Base-by-base conservation (phyloP, 2,329 filamentous ascomycete species). In the Penicillium olsonii region DNA sequence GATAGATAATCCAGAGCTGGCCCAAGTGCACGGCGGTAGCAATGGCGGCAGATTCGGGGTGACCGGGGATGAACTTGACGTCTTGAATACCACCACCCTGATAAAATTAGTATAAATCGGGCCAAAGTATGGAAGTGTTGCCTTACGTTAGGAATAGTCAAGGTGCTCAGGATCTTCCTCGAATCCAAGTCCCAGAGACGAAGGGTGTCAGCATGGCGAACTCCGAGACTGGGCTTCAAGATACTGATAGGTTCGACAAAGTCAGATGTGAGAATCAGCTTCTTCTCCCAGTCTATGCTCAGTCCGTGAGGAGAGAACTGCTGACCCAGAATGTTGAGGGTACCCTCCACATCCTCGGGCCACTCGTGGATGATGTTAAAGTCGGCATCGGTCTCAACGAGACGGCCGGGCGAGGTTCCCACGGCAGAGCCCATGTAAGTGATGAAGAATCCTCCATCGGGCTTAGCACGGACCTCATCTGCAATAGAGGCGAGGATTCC, bases 1-100 rank as follows among this genome's bases (percentile, higher is more conserved):
- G 83, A 64, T 85, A 85, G 68, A 86, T 84, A 64, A 84, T 79
- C 82, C 82, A 85, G 56, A 84, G 79, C 59, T 84, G 76, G 9
- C 81, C 82, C 3, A 79, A 75, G 26, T 78, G 75, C 17, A 85
- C 82, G 14, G 83, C 82, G 11, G 81, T 84, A 8, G 82, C 82
- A 19, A 85, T 69, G 10, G 82, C 82, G 26, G 82, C 82, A 27
- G 71, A 72, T 54, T 85, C 82, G 6, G 70, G 62, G 71, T 85
- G 81, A 8, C 79, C 78, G 1, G 82, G 83, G 53, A 85, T 85
- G 68, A 84, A 84, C 66, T 85, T 85, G 61, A 85, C 79, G 54
- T 85, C 82, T 60, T 85, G 82, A 42, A 85, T 84, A 52, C 82
- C 82, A 34, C 75, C 74, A 29, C 81, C 80, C 69, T 74, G 37